These are phyloP conservation scores for Madurella fahalii DNA, from an alignment of 2,329 filamentous ascomycete species.

Conservation along the genomic window DNA sequence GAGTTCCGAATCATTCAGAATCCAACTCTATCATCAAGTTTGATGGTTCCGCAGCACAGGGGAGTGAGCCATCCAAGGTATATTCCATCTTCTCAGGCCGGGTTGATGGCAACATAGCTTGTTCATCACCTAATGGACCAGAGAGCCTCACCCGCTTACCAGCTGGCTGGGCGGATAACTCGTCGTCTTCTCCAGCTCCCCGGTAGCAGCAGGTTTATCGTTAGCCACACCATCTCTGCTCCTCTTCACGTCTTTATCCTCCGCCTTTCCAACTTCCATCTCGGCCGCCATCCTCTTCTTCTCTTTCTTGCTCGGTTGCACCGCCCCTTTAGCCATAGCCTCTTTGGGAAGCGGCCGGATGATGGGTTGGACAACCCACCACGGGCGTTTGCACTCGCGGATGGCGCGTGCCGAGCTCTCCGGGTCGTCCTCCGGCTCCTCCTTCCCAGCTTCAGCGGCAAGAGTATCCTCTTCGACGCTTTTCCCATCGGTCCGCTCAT, in stretches of 20 bases:
- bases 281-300: constrained; percentile 28
- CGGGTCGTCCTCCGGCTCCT: constrained; percentile 37
- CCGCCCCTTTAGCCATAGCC: constrained; percentile 74
- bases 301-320: constrained; percentile 59
- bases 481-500: constrained; percentile 49
- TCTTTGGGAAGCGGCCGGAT: constrained; percentile 83
- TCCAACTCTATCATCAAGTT: no score
- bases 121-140: not conserved
- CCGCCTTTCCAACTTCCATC: constrained; percentile 11
- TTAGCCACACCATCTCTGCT: not conserved
- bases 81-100: not conserved
- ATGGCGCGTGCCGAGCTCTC: constrained; percentile 65
- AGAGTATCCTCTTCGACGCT: constrained; percentile 40
- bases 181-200: constrained; percentile 15
- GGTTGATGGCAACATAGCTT: not conserved
- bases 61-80: not conserved
- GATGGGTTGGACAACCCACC: constrained; percentile 87
- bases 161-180: constrained; percentile 16
- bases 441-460: constrained; percentile 25
- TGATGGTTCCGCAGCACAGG: not conserved
- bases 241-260: constrained; percentile 10
- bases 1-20: no score
- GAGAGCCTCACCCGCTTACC: constrained; percentile 18
- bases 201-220: not conserved
- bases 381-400: constrained; percentile 71